A percentile compares a stretch with the other conserved stretches of the same genome.
Evolutionary conservation across 257 asterid genomes (phyloP).

Genomic region (Jacaranda copaia): DNA sequence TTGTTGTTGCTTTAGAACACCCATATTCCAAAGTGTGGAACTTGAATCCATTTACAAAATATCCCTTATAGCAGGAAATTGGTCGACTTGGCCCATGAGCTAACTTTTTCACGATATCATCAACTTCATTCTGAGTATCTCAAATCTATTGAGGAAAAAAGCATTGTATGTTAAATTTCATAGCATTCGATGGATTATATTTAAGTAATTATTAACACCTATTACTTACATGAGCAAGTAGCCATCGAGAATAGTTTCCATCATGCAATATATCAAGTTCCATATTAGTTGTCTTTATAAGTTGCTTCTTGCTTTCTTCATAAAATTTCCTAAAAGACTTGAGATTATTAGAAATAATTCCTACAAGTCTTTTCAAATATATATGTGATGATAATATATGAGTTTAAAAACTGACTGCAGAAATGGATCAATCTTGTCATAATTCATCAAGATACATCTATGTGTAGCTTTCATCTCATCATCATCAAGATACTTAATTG

Average conservation of each 20-base stretch:
- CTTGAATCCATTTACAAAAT: too few relatives aligned
- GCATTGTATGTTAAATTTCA: neutral
- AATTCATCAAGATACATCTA: too few relatives aligned
- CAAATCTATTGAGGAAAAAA: neutral
- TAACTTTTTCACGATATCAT: neutral
- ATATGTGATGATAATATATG: too few relatives aligned
- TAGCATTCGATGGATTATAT: neutral
- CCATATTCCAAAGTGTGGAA: too few relatives aligned
- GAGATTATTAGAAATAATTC: neutral
- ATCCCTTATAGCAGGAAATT: neutral
- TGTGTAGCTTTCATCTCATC: neutral
- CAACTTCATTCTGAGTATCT: neutral
- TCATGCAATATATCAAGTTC: neutral
- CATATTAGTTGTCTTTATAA: neutral
- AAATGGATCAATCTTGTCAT: too few relatives aligned
- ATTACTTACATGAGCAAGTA: neutral
- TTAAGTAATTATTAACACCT: neutral
- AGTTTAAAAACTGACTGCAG: too few relatives aligned
- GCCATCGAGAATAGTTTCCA: neutral
- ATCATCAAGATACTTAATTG: too few relatives aligned
- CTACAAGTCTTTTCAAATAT: too few relatives aligned
- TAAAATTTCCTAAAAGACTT: neutral
- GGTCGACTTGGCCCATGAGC: neutral
- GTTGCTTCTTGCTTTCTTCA: neutral
- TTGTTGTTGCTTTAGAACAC: too few relatives aligned